Evolutionary conservation across 2,329 filamentous ascomycete genomes (phyloP).

Genomic region (Amauroascus verrucosus): DNA sequence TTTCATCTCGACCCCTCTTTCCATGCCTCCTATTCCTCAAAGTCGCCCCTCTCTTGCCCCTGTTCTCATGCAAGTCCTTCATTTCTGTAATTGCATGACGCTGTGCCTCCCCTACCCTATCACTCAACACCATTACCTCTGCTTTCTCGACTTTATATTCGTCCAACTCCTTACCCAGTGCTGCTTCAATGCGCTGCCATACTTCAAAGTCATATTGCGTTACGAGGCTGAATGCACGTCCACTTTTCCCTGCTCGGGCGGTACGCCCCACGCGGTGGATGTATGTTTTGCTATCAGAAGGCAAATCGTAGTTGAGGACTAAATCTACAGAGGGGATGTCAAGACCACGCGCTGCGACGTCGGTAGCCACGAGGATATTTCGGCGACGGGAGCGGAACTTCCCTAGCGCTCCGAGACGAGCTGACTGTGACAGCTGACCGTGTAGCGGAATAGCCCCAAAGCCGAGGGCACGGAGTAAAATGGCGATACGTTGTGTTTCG

Average conservation of each 20-base stretch:
- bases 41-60: slow-evolving; percentile 39
- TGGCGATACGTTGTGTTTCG: slow-evolving; percentile 76
- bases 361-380: slow-evolving; percentile 81
- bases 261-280: slow-evolving; percentile 82
- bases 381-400: slow-evolving; percentile 77
- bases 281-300: slow-evolving; percentile 79
- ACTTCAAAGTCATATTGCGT: slow-evolving; percentile 83
- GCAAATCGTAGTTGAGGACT: slow-evolving; percentile 75
- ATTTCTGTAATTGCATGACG: slow-evolving; percentile 67
- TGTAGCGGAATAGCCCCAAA: slow-evolving; percentile 89
- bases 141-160: slow-evolving; percentile 64
- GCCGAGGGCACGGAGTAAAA: slow-evolving; percentile 71
- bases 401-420: slow-evolving; percentile 74
- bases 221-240: slow-evolving; percentile 67
- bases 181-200: slow-evolving; percentile 69
- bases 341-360: slow-evolving; percentile 79
- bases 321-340: slow-evolving; percentile 83
- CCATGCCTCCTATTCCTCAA: slow-evolving; percentile 43
- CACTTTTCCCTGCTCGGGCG: slow-evolving; percentile 73
- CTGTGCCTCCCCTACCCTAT: slow-evolving; percentile 72
- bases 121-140: slow-evolving; percentile 71
- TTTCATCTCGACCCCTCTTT: slow-evolving; percentile 50
- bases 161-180: slow-evolving; percentile 63
- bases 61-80: slow-evolving; percentile 65
- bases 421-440: slow-evolving; percentile 79